A percentile compares a stretch with the other conserved stretches of the same genome.
Evolutionary conservation across 352 stramenopile species (phyloP).

Genomic region (Globisporangium spinosum): DNA sequence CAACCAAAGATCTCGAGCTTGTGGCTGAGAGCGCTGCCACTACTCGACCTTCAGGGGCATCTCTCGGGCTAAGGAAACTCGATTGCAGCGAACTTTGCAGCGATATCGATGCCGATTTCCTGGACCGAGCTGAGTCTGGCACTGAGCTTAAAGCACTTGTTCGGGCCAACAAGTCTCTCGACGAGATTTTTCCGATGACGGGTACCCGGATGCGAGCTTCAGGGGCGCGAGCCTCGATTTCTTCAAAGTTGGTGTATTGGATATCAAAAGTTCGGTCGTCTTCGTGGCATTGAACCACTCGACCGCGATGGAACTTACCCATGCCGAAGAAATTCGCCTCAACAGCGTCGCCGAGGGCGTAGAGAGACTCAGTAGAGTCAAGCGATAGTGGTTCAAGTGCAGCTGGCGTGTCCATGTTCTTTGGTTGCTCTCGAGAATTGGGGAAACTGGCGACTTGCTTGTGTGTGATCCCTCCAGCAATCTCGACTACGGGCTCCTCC

Average conservation of each 20-base stretch:
- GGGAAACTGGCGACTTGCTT: too few relatives aligned
- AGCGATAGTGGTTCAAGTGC: too few relatives aligned
- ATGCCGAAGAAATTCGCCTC: constrained; percentile 23
- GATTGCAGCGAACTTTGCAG: background rate
- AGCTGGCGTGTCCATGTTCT: background rate
- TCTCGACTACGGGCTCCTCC: background rate
- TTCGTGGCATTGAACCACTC: constrained; percentile 13
- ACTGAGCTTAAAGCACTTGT: background rate
- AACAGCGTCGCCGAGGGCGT: constrained; percentile 2
- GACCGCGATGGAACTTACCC: constrained; percentile 21
- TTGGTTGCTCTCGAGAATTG: background rate
- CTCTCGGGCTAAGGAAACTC: background rate
- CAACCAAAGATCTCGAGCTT: background rate
- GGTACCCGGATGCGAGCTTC: background rate
- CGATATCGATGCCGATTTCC: background rate
- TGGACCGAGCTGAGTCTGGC: background rate
- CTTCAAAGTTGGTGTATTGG: constrained; percentile 15
- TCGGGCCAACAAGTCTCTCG: background rate
- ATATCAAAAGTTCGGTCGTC: constrained; percentile 13
- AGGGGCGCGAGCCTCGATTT: constrained; percentile 13
- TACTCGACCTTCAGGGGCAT: background rate
- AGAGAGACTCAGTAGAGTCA: background rate
- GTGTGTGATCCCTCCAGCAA: too few relatives aligned
- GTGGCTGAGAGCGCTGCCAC: background rate
- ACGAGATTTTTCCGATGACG: background rate